Conservation (phyloP, 805 yeast genomes). For the Starmerella davenportii region DNA sequence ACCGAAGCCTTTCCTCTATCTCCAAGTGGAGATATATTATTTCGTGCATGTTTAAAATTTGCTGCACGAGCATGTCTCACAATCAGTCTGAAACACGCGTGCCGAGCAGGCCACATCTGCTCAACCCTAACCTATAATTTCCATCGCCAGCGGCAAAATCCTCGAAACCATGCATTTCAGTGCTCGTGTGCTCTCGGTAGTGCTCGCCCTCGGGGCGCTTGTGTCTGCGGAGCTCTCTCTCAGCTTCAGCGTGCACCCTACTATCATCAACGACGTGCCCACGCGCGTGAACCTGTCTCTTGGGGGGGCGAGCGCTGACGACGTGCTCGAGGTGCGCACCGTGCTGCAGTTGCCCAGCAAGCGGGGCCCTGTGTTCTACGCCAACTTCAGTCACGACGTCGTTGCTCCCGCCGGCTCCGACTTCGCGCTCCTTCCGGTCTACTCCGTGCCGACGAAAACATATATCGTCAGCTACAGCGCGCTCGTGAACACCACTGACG, state of each 20-base stretch:
- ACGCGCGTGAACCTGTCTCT: background rate
- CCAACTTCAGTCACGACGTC: constrained; percentile 10
- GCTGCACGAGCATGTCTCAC: no score
- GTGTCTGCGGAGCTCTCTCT: background rate
- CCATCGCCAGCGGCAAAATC: no score
- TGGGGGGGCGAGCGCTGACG: background rate
- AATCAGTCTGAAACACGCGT: no score
- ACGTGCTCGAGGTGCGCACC: constrained; percentile 7
- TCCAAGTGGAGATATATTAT: no score
- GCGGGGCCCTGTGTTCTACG: constrained; percentile 10
- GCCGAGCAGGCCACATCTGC: no score
- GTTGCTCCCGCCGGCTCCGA: background rate
- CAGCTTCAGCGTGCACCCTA: background rate
- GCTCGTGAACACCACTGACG: constrained; percentile 13
- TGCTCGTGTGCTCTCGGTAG: no score
- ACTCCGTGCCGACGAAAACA: constrained; percentile 17
- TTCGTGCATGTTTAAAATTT: no score
- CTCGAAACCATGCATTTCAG: no score
- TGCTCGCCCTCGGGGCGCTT: background rate
- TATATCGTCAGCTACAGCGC: constrained; percentile 47
- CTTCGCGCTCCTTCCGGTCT: constrained; percentile 3
- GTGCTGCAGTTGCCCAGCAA: constrained; percentile 8
- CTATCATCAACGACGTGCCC: background rate
- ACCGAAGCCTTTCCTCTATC: no score
- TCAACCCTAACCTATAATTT: no score